A percentile compares a stretch with the other conserved stretches of the same genome.
Conservation (phyloP, 345 rosid species). For the Populus davidiana region DNA sequence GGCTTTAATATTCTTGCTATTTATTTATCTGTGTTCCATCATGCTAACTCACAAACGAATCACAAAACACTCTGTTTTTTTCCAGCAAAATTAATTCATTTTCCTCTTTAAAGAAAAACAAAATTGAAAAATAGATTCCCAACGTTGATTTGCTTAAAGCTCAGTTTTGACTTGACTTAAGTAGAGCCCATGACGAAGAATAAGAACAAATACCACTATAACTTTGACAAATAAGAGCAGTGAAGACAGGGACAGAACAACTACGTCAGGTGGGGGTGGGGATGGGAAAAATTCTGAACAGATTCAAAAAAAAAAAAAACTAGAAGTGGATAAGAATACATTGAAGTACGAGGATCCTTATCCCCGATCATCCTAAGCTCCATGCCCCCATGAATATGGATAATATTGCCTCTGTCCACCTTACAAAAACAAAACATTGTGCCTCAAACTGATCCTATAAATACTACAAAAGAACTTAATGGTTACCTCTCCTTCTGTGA, state of each 20-base stretch:
- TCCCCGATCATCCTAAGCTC: neutral
- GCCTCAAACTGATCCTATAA: neutral
- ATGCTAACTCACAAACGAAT: too few species aligned
- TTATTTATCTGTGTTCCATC: too few species aligned
- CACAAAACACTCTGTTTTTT: too few species aligned
- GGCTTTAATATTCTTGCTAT: too few species aligned
- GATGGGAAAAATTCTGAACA: neutral
- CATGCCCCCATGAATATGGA: neutral
- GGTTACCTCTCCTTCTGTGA: neutral
- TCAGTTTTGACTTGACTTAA: too few species aligned
- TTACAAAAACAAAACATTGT: neutral
- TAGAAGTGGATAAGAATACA: slow-evolving; percentile 7
- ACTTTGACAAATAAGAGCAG: too few species aligned
- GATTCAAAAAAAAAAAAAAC: neutral
- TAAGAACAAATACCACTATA: too few species aligned
- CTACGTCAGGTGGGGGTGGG: neutral
- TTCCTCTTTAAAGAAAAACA: too few species aligned
- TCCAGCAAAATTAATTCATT: too few species aligned
- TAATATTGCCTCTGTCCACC: neutral
- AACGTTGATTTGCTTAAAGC: too few species aligned
- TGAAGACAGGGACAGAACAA: neutral
- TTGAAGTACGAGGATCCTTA: slow-evolving; percentile 13
- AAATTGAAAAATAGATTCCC: too few species aligned
- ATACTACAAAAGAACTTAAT: neutral
- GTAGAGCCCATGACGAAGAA: too few species aligned